Evolutionary conservation across 225 moss, liverwort and hornwort species (phyloP), one percentile per base, ranked within the genome.

Genomic region (Straminergon stramineum): DNA sequence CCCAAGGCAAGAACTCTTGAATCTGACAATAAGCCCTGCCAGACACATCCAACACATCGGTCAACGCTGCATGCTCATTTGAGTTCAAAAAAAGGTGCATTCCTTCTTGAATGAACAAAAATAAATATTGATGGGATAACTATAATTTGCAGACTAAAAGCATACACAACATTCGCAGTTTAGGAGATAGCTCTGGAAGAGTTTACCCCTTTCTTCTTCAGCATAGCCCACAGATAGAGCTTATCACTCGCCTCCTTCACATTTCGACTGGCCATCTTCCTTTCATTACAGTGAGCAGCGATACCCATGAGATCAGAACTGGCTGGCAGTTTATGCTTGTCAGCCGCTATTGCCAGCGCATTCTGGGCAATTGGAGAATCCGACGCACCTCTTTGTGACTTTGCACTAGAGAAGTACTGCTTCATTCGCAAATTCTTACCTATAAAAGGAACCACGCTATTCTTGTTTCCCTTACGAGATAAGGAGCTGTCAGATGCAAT

Each of bases 221-320:
- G 91, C 96, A 99, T 94, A 48, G 94, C 95, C 97, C 99, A 99
- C 37, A 97, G 86, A 86, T 99, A 99, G 77, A 99, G 94, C 91
- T 96, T 99, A 85, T 97, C 96, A 89, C 95, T 96, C 28, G 97
- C 97, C 87, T 99, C 97, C 90, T 95, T 97, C 77, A 99, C 99
- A 87, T 96, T 96, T 84, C 97, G 95, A 87, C 97, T 92, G 18
- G 99, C 99, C 93, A 96, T 81, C 86, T 96, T 99, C 89, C 99
- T 95, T 92, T 99, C 99, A 80, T 99, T 99, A 91, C 99, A 99
- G 79, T 97, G 99, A 39, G 94, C 93, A 90, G 99, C 99, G 41
- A 99, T 95, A 60, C 93, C 71, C 66, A 95, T 67, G 51, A 99
- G 95, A 86, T 97, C 96, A 45, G 96, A 92, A 70, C 93, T 86